Evolutionary conservation across 208 protist species (phyloP).

Genomic region (Crithidia bombi): DNA sequence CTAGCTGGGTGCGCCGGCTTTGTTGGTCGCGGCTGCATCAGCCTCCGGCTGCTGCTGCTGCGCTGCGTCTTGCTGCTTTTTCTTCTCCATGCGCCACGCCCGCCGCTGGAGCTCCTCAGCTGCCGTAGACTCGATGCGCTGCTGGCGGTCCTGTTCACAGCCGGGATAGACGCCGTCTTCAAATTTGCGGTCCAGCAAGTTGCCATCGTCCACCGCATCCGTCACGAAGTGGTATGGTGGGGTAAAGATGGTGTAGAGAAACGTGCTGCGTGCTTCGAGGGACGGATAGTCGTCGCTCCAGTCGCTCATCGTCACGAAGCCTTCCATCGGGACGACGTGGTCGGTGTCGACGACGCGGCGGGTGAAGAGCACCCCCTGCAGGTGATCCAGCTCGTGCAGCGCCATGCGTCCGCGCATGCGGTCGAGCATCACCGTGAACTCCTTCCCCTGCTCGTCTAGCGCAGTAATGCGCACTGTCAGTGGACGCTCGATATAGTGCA

Average conservation of each 20-base stretch:
- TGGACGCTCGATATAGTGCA: constrained; percentile 92
- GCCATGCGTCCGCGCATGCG: constrained; percentile 84
- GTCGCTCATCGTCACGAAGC: constrained; percentile 87
- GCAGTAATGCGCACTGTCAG: constrained; percentile 60
- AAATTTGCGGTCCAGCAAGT: constrained; percentile 89
- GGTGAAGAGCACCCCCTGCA: constrained; percentile 85
- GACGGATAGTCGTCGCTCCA: constrained; percentile 92
- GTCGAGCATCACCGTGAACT: constrained; percentile 51
- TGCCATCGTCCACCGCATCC: constrained; percentile 67
- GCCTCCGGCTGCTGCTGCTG: background rate
- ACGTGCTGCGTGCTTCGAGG: constrained; percentile 90
- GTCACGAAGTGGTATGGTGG: constrained; percentile 78
- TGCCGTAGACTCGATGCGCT: constrained; percentile 74
- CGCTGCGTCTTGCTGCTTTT: constrained; percentile 7
- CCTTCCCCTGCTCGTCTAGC: constrained; percentile 46
- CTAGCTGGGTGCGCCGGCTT: background rate
- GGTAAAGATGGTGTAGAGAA: constrained; percentile 87
- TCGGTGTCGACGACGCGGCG: constrained; percentile 84
- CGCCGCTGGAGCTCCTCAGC: constrained; percentile 57
- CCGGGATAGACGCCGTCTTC: constrained; percentile 91
- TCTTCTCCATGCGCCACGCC: constrained; percentile 52
- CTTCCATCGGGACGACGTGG: constrained; percentile 88
- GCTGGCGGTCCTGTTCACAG: constrained; percentile 69
- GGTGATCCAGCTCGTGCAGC: constrained; percentile 87
- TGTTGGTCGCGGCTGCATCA: background rate